A percentile compares a stretch with the other conserved stretches of the same genome.
Evolutionary conservation across 495 filamentous ascomycete species (phyloP).

Genomic region (Penicillium bovifimosum): DNA sequence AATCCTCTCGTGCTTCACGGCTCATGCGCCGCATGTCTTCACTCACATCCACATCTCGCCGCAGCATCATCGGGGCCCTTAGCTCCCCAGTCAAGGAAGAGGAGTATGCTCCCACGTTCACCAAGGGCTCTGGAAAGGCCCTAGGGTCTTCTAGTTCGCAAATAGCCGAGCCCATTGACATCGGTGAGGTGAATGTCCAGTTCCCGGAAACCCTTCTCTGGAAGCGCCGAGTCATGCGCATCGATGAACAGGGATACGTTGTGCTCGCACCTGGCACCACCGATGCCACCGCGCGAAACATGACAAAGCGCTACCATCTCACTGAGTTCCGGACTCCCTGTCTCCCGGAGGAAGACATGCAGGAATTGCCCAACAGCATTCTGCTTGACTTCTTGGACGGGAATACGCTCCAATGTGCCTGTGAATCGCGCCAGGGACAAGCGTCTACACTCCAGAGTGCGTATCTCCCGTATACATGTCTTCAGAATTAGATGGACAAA

Average conservation of each 20-base stretch:
- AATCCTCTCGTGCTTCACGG: conserved; percentile 61
- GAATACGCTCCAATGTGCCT: conserved; percentile 79
- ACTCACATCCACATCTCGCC: conserved; percentile 55
- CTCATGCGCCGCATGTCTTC: conserved; percentile 78
- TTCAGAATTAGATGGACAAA: not conserved
- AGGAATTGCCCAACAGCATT: conserved; percentile 85
- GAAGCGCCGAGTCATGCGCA: conserved; percentile 78
- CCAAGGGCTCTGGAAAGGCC: conserved; percentile 33
- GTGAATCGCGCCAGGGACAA: conserved; percentile 72
- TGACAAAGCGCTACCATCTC: conserved; percentile 72
- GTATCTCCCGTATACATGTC: conserved; percentile 18
- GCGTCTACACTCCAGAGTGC: conserved; percentile 60
- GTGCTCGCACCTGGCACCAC: conserved; percentile 57
- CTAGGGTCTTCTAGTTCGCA: conserved; percentile 24
- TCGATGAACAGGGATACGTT: conserved; percentile 72
- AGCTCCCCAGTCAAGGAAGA: conserved; percentile 58
- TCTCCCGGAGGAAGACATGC: conserved; percentile 77
- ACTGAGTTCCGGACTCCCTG: conserved; percentile 73
- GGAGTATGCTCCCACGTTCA: conserved; percentile 30
- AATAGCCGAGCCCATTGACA: conserved; percentile 45
- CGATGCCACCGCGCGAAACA: conserved; percentile 43
- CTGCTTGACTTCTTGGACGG: conserved; percentile 78
- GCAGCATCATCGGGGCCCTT: conserved; percentile 52
- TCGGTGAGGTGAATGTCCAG: conserved; percentile 89
- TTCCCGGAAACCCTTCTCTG: conserved; percentile 89